Evolutionary conservation across 805 yeast species (phyloP).

Genomic region (Vanderwaltozyma tropicalis): DNA sequence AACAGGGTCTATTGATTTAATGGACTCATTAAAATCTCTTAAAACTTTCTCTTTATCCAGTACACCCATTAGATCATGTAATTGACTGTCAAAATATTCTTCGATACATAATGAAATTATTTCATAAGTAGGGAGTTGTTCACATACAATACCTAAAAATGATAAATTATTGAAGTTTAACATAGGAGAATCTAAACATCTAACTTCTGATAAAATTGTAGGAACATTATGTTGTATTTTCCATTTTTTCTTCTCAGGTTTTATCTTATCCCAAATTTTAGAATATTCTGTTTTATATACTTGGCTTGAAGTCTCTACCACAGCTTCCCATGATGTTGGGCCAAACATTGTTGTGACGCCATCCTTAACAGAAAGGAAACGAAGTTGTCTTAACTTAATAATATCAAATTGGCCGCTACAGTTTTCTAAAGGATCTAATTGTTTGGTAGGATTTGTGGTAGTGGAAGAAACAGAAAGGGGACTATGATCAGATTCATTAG

Average conservation of each 20-base stretch:
- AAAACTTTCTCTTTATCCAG: slow-evolving; percentile 12
- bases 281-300: slow-evolving; percentile 13
- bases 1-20: background rate
- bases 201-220: background rate
- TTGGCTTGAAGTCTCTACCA: slow-evolving; percentile 11
- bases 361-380: background rate
- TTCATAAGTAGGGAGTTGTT: slow-evolving; percentile 8
- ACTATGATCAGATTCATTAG: no score
- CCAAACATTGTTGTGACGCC: slow-evolving; percentile 17
- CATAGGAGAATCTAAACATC: background rate
- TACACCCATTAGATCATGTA: slow-evolving; percentile 10
- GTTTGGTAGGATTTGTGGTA: no score
- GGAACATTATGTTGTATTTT: slow-evolving; percentile 7
- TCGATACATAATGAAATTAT: slow-evolving; percentile 7
- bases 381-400: background rate
- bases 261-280: slow-evolving; percentile 15
- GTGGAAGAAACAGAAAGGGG: no score
- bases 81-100: slow-evolving; percentile 9
- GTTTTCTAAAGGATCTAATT: no score
- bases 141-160: slow-evolving; percentile 1
- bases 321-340: slow-evolving; percentile 22
- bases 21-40: slow-evolving; percentile 6
- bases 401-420: no score
- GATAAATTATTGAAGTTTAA: background rate
- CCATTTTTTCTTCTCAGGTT: slow-evolving; percentile 14